Conservation (phyloP, 2,329 filamentous ascomycete species). For the Fusarium penzigii region DNA sequence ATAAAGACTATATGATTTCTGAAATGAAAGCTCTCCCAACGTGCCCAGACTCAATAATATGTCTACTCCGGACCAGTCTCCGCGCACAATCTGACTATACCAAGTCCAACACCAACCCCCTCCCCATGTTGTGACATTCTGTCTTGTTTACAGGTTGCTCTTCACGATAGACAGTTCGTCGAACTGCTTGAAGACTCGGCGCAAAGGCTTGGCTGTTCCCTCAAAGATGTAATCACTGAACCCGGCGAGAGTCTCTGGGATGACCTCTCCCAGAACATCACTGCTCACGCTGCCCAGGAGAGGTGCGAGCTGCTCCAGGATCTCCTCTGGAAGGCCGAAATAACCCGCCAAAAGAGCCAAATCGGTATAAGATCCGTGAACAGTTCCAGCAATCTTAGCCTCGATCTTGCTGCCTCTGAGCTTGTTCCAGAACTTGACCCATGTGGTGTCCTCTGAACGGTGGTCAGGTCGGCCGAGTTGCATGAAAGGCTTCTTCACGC, state of each 20-base stretch:
- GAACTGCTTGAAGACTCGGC: constrained; percentile 3
- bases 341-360: constrained; percentile 28
- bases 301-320: background rate
- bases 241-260: constrained; percentile 20
- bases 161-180: constrained; percentile 20
- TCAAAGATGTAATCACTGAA: constrained; percentile 26
- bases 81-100: too few species aligned
- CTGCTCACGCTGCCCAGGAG: constrained; percentile 14
- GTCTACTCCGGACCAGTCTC: too few species aligned
- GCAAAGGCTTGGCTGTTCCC: constrained; percentile 6
- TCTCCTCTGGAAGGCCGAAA: constrained; percentile 19
- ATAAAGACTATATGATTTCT: too few species aligned
- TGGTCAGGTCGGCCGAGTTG: constrained; percentile 34
- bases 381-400: constrained; percentile 25
- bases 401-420: constrained; percentile 29
- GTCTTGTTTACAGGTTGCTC: background rate
- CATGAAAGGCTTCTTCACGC: constrained; percentile 33
- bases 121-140: too few species aligned
- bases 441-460: constrained; percentile 31
- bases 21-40: too few species aligned
- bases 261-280: constrained; percentile 13
- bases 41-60: too few species aligned
- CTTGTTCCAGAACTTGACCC: constrained; percentile 32
- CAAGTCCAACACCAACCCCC: too few species aligned
- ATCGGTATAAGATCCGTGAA: constrained; percentile 36